Conservation (phyloP, 129 eudicot species). For the Helianthus annuus region DNA sequence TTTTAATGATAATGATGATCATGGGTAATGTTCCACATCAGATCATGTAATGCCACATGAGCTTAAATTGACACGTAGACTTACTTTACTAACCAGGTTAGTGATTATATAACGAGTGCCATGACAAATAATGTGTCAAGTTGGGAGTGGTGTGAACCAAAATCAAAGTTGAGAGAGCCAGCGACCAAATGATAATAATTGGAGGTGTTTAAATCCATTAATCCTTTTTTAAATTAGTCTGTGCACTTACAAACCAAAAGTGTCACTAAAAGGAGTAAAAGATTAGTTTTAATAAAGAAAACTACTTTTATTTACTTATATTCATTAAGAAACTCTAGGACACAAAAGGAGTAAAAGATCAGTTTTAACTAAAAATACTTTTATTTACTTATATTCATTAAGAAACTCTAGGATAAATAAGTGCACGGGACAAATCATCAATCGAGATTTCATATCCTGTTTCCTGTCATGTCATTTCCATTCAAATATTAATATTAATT, state of each 20-base stretch:
- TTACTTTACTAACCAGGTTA: no score
- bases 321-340: background rate
- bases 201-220: no score
- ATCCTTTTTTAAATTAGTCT: background rate
- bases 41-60: no score
- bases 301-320: background rate
- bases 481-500: slow-evolving; percentile 18
- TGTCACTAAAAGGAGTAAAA: slow-evolving; percentile 4
- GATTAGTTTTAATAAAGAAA: background rate
- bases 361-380: background rate
- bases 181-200: no score
- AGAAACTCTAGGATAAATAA: background rate
- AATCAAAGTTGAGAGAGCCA: no score
- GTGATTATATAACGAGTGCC: no score
- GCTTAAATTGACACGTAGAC: no score
- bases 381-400: background rate
- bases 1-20: no score
- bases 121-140: no score
- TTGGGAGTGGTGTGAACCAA: no score
- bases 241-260: background rate
- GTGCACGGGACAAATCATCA: slow-evolving; percentile 23
- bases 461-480: slow-evolving; percentile 32
- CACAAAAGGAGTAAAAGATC: slow-evolving; percentile 4
- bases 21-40: no score
- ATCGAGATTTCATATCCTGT: slow-evolving; percentile 31